Percentiles rank a stretch among this genome's conserved stretches.
Evolutionary conservation across 129 eudicot species (phyloP).

Genomic region (Flaveria sonorensis): DNA sequence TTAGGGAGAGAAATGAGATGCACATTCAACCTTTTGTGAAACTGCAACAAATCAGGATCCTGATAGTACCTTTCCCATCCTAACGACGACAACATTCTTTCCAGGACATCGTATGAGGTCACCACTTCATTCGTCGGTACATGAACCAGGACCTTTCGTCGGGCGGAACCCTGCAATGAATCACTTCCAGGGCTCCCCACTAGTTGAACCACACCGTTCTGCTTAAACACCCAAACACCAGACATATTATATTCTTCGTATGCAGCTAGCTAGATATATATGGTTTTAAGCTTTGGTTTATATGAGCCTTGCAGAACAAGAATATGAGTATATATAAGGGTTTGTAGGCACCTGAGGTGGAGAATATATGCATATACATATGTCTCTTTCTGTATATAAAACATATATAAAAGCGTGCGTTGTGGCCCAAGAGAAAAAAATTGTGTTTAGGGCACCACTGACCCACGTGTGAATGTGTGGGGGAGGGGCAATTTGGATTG

Average conservation of each 20-base stretch:
- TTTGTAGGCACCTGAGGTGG: constrained; percentile 21
- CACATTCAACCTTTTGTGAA: constrained; percentile 77
- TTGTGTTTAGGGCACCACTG: constrained; percentile 20
- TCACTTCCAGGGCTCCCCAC: constrained; percentile 77
- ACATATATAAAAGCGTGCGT: neutral
- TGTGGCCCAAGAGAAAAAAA: constrained; percentile 24
- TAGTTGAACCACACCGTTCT: constrained; percentile 73
- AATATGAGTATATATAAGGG: constrained; percentile 46
- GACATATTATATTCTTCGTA: constrained; percentile 51
- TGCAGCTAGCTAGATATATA: neutral
- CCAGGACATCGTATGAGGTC: constrained; percentile 60
- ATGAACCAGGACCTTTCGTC: constrained; percentile 69
- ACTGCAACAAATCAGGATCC: constrained; percentile 79
- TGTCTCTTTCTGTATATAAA: neutral
- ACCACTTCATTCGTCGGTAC: constrained; percentile 59
- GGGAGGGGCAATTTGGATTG: constrained; percentile 9
- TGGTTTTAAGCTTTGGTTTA: neutral
- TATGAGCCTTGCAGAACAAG: constrained; percentile 12
- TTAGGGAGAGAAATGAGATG: constrained; percentile 85
- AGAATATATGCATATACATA: constrained; percentile 16
- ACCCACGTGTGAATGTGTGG: constrained; percentile 33
- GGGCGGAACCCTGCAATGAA: constrained; percentile 40
- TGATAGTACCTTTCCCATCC: constrained; percentile 94
- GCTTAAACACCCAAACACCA: constrained; percentile 94
- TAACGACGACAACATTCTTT: constrained; percentile 44